Conservation (phyloP, 495 filamentous ascomycete genomes). For the Lepidopterella palustris region DNA sequence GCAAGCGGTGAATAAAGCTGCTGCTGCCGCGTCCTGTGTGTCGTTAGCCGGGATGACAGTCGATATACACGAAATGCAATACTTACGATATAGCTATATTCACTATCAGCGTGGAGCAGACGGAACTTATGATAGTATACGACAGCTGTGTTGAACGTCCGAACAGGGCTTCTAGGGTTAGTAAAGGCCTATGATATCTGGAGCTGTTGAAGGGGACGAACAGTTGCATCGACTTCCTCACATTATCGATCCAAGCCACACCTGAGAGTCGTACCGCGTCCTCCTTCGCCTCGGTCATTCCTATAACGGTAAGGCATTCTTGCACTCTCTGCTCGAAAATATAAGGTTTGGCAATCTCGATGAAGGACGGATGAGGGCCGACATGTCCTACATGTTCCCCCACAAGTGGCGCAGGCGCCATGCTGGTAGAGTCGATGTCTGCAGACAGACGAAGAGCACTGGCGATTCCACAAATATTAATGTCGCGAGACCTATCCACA, state of each 20-base stretch:
- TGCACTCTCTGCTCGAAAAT: constrained; percentile 58
- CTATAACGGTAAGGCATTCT: constrained; percentile 49
- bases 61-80: too few relatives aligned
- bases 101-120: constrained; percentile 64
- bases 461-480: background rate
- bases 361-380: constrained; percentile 63
- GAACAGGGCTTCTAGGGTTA: constrained; percentile 48
- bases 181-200: background rate
- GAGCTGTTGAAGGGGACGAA: constrained; percentile 38
- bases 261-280: constrained; percentile 67
- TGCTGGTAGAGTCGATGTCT: background rate
- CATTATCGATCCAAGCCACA: constrained; percentile 73
- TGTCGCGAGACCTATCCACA: background rate
- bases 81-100: constrained; percentile 45
- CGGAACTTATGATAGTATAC: constrained; percentile 88
- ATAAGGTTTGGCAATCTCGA: constrained; percentile 63
- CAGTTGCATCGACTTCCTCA: constrained; percentile 64
- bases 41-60: constrained; percentile 8
- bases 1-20: constrained; percentile 84
- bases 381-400: constrained; percentile 18
- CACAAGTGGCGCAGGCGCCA: constrained; percentile 14
- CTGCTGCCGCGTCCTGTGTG: constrained; percentile 70
- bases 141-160: constrained; percentile 76
- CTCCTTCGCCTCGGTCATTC: constrained; percentile 55
- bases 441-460: background rate